Conservation (phyloP, 2,329 filamentous ascomycete genomes). For the Aspergillus tamarii region DNA sequence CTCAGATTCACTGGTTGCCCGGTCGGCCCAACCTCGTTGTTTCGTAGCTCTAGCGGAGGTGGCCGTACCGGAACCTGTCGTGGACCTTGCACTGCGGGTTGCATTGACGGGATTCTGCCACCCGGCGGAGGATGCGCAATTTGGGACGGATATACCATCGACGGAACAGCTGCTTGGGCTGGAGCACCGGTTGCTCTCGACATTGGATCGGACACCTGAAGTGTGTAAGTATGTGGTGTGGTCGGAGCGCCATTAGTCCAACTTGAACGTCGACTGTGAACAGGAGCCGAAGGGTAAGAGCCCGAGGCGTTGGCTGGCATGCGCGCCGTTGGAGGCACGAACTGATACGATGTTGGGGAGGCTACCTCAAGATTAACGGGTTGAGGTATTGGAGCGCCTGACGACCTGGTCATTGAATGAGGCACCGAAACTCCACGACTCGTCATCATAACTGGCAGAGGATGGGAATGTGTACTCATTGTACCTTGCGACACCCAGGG, state of each 20-base stretch:
- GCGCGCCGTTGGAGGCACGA: neutral
- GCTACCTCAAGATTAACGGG: neutral
- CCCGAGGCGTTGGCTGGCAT: neutral
- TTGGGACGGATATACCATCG: constrained; percentile 8
- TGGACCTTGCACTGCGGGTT: neutral
- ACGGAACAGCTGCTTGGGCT: neutral
- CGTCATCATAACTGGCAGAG: neutral
- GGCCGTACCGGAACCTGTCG: neutral
- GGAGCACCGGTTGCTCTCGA: neutral
- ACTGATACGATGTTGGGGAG: neutral
- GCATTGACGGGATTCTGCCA: neutral
- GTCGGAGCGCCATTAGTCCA: neutral
- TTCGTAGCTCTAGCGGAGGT: neutral
- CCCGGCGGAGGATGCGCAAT: neutral
- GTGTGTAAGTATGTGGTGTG: neutral
- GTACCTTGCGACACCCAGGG: neutral
- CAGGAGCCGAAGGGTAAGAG: neutral
- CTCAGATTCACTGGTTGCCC: neutral
- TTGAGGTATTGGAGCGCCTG: neutral
- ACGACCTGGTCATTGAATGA: neutral
- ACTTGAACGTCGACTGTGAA: neutral
- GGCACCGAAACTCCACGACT: neutral
- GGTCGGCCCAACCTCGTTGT: neutral
- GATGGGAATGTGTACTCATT: neutral
- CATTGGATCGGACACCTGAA: neutral